phyloP scores from a whole-genome alignment of 352 stramenopile genomes.

The Phytopythium cucurbitacearum region DNA sequence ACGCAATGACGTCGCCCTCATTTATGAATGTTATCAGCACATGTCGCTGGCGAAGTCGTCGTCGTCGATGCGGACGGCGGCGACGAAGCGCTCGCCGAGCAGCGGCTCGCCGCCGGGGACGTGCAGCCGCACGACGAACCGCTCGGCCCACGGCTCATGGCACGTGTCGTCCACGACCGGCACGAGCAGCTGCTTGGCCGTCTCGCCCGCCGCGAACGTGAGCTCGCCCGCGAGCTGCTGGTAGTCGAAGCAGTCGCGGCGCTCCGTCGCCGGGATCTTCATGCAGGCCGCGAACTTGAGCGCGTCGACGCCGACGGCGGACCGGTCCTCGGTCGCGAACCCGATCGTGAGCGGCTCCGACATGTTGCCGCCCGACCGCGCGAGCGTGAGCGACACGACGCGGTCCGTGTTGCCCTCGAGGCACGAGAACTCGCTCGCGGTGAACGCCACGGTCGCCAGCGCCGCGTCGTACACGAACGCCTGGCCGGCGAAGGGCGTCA shows the following conservation, averaged over 20 bases:
- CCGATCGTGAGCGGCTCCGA: slow-evolving; percentile 50
- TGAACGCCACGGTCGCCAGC: slow-evolving; percentile 57
- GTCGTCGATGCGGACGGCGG: slow-evolving; percentile 90
- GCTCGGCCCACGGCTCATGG: slow-evolving; percentile 83
- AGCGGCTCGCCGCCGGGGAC: slow-evolving; percentile 88
- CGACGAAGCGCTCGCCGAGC: slow-evolving; percentile 88
- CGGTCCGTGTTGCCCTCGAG: slow-evolving; percentile 56
- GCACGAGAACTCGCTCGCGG: slow-evolving; percentile 45
- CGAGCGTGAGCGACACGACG: slow-evolving; percentile 56
- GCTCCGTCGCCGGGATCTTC: slow-evolving; percentile 47
- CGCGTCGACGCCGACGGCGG: slow-evolving; percentile 44
- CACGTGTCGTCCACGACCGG: slow-evolving; percentile 94
- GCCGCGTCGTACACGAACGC: slow-evolving; percentile 65
- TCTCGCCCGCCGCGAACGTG: slow-evolving; percentile 87
- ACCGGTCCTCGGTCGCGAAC: slow-evolving; percentile 78
- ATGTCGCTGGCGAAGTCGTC: slow-evolving; percentile 79
- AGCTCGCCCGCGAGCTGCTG: slow-evolving; percentile 79
- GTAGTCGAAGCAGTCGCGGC: slow-evolving; percentile 66
- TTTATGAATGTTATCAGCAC: slow-evolving; percentile 20
- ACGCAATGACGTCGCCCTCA: too few species aligned
- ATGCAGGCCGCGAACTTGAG: slow-evolving; percentile 58
- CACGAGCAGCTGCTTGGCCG: slow-evolving; percentile 83
- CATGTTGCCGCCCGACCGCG: slow-evolving; percentile 36
- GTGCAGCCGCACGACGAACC: slow-evolving; percentile 90
- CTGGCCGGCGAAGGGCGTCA: slow-evolving; percentile 37